Base-by-base conservation (phyloP, 306 rosid species). In the Prunus dulcis region DNA sequence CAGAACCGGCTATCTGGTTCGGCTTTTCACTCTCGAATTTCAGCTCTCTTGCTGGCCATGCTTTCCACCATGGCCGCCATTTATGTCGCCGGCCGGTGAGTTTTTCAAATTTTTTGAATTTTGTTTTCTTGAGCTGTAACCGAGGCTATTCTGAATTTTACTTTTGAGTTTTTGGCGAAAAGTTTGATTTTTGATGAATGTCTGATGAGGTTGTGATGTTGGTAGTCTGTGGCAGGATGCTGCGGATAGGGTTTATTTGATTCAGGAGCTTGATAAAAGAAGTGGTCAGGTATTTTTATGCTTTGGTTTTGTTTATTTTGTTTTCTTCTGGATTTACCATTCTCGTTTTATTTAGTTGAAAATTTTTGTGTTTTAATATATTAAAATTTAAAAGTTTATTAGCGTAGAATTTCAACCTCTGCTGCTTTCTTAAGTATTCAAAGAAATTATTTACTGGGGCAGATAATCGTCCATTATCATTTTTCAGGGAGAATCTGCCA, bases 1-100 rank as follows among this genome's bases (percentile, higher is more conserved):
- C 87, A 84, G 63, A 86, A 12, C 81, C 92, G 91, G 85, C 86
- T 81, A 79, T 80, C 80, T 70, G 86, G 88, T 85, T 32, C 78
- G 58, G 74, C 86, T 47, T 85, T 86, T 20, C 89, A 76, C 74
- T 88, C 91, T 47, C 91, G 83, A 45, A 68, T 88, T 27, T 82
- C 86, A n/a, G 71, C 71, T 79, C 85, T 91, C 52, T 38, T 82
- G 55, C 70, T 89, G 28, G 77, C 91, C 38, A 80, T 87, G 90
- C 9, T 86, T 56, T 86, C 96, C 50, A 72, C 96, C 82, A 85
- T 89, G 93, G 91, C 93, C 55, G 82, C 90, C 32, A 63, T 86
- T n/a, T 91, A 91, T 80, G 91, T 87, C 60, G 93, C 91, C 34
- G 89, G 90, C 79, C 82, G 93, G 96, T 91, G 61, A 75, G 83